Conservation (phyloP, 306 rosid species). For the Rosa rugosa region DNA sequence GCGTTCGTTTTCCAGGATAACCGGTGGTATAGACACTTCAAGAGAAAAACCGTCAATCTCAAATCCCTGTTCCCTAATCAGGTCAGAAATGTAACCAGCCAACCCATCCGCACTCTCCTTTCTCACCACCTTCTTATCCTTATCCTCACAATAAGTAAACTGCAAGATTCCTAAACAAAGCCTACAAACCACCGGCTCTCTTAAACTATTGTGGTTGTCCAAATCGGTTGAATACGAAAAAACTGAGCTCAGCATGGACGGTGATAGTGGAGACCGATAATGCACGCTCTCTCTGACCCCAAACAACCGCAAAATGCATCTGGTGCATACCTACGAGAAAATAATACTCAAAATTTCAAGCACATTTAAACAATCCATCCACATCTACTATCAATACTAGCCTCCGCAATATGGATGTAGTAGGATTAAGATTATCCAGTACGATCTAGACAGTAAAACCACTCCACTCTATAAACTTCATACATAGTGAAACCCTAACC, state of each 20-base stretch:
- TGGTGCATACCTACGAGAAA: constrained; percentile 54
- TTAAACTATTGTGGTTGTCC: constrained; percentile 20
- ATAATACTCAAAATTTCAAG: not conserved
- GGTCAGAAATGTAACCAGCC: constrained; percentile 51
- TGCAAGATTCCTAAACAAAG: constrained; percentile 85
- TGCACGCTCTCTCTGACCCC: constrained; percentile 44
- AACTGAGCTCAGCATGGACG: constrained; percentile 36
- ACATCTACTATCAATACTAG: not conserved
- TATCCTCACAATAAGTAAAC: constrained; percentile 45
- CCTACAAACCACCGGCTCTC: constrained; percentile 40
- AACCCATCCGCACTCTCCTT: constrained; percentile 40
- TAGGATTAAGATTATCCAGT: not conserved
- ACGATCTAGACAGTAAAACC: not conserved
- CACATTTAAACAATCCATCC: not conserved
- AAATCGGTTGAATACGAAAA: constrained; percentile 29
- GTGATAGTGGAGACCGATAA: constrained; percentile 28
- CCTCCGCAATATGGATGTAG: not conserved
- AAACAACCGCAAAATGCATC: constrained; percentile 71
- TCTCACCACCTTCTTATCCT: constrained; percentile 26
- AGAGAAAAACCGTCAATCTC: constrained; percentile 64
- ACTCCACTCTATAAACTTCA: not conserved
- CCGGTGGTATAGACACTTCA: constrained; percentile 67
- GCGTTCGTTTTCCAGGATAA: constrained; percentile 52
- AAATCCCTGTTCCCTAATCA: constrained; percentile 49
- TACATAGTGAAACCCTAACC: not conserved